Evolutionary conservation across 257 asterid species (phyloP).

Genomic region (Primulina tabacum): DNA sequence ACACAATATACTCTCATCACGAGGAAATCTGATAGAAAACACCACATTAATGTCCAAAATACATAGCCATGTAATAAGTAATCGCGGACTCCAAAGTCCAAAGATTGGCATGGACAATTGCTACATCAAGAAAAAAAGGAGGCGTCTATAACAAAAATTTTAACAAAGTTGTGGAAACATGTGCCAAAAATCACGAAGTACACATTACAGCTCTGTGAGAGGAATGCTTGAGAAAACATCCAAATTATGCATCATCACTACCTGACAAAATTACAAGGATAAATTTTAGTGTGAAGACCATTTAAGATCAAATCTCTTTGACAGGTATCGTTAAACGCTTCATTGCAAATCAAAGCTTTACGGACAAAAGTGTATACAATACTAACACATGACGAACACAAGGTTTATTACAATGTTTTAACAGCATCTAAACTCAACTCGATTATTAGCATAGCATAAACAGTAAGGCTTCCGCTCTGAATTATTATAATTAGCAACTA

Average conservation of each 20-base stretch:
- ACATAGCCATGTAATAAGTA: neutral
- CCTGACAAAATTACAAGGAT: slow-evolving; percentile 41
- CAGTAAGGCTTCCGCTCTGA: neutral
- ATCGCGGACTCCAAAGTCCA: neutral
- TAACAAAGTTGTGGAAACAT: slow-evolving; percentile 6
- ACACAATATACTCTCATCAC: neutral
- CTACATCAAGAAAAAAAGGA: neutral
- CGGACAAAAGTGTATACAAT: neutral
- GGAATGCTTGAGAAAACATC: slow-evolving; percentile 24
- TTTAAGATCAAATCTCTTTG: slow-evolving; percentile 7
- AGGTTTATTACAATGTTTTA: neutral
- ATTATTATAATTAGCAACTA: neutral
- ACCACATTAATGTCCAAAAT: neutral
- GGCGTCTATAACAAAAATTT: neutral
- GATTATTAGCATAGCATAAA: neutral
- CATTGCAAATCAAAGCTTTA: neutral
- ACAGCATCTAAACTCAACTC: slow-evolving; percentile 6
- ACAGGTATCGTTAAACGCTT: slow-evolving; percentile 2
- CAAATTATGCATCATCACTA: slow-evolving; percentile 47
- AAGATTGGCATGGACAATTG: neutral
- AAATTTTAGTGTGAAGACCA: slow-evolving; percentile 18
- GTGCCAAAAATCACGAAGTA: slow-evolving; percentile 17
- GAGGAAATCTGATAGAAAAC: neutral
- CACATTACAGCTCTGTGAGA: slow-evolving; percentile 17
- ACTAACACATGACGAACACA: slow-evolving; percentile 2